Percentiles rank a stretch among this genome's conserved stretches.
These are phyloP conservation scores for Metschnikowia gelsemii DNA, from an alignment of 805 yeast genomes.

Conservation along the genomic window DNA sequence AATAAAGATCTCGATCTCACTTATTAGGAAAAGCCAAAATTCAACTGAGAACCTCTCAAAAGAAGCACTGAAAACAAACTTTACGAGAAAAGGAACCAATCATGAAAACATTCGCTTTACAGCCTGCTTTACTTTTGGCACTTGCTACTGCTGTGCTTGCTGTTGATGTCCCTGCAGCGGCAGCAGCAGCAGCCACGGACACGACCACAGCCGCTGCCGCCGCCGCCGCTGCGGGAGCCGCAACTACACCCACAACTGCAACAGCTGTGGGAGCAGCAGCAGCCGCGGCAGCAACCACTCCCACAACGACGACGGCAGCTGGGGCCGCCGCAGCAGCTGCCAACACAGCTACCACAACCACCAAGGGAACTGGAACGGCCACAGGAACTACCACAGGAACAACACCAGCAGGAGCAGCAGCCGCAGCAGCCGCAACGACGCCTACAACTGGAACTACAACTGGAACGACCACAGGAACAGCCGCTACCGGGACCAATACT, in stretches of 20 bases:
- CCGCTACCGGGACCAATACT: conserved; percentile 12
- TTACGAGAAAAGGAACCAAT: neutral
- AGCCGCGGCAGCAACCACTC: conserved; percentile 13
- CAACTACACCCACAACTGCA: conserved; percentile 11
- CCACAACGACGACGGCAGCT: conserved; percentile 3
- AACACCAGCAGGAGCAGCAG: conserved; percentile 17
- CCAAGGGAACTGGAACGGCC: conserved; percentile 20
- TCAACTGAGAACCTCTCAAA: no score
- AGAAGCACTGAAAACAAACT: no score
- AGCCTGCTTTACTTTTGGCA: conserved; percentile 6
- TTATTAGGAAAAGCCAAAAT: neutral
- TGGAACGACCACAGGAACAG: conserved; percentile 1
- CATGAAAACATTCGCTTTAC: conserved; percentile 7
- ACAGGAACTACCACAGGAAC: conserved; percentile 22
- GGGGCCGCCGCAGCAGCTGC: conserved; percentile 19
- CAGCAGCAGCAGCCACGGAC: conserved; percentile 14
- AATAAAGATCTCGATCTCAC: neutral
- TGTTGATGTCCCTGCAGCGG: conserved; percentile 15
- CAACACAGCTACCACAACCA: conserved; percentile 21
- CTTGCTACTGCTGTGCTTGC: conserved; percentile 19
- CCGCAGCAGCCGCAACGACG: conserved; percentile 14
- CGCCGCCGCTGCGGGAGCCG: conserved; percentile 19
- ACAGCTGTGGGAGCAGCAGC: conserved; percentile 6
- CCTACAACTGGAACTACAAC: conserved; percentile 17
- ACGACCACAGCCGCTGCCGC: conserved; percentile 19